Evolutionary conservation across 2,329 filamentous ascomycete genomes (phyloP), one percentile per base, ranked within the genome.

Genomic region (Pestalotiopsis sp.): DNA sequence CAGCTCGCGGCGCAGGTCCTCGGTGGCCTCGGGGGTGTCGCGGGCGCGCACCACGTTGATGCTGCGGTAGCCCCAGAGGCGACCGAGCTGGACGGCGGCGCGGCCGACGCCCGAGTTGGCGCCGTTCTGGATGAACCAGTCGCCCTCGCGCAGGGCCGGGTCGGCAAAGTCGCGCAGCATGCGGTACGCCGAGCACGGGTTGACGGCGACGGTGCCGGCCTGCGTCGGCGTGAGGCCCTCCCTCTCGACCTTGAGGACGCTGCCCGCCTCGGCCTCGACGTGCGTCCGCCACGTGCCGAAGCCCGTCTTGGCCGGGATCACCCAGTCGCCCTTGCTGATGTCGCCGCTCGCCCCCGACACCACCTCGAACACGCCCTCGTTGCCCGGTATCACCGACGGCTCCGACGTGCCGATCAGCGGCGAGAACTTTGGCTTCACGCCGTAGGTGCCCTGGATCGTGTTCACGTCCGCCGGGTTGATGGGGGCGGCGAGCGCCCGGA

Each of bases 391-490:
- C 1, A 93, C 93, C 7, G 92, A 89, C 2, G 95, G 94, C 27
- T 90, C 84, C 1, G 89, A 73, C 0, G 95, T 98, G 68, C 94
- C 93, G 67, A 99, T 89, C 1, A 89, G 81, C 5, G 90, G 91
- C 20, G 89, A 91, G 81, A 97, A 95, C 59, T 87, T 84, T 0
- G 95, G 94, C 78, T 94, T 94, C 60, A 90, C 90, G 70, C 95
- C 95, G 83, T 99, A 99, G 4, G 95, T 94, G 73, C 96, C 96
- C 84, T 99, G 96, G 76, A 99, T 93, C 76, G 95, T 95, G 85
- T 99, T 99, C 81, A 99, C 93, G 83, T 99, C 96, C 77, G 96
- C 95, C 27, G 96, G 96, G 83, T 99, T 99, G 80, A 99, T 93
- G 68, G 96, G 94, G 1, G 94, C 90, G 40, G 95, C 93, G 75